Base-by-base conservation (phyloP, 2,329 filamentous ascomycete genomes). In the Colletotrichum orchidophilum region DNA sequence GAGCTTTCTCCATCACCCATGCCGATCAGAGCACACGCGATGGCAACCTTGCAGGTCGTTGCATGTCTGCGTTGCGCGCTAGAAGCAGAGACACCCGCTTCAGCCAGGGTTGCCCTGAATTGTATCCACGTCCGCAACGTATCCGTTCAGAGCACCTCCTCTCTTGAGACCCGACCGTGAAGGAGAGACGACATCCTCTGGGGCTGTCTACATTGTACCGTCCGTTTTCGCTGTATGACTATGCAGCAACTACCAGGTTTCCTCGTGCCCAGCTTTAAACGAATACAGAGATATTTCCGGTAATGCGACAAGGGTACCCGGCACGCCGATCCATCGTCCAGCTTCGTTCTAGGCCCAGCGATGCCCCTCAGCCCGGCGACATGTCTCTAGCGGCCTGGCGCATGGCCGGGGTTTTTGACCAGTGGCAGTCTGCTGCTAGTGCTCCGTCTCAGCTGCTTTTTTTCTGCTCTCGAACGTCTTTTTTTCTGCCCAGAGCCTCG, bases 251-350 rank as follows among this genome's bases (percentile, higher is more conserved):
- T 24, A 7, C 31, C 15, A 59, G 24, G 55, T 8, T 11, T 27
- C n/a, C 33, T 58, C 55, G 18, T 42, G 33, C 33, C 33, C 21
- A 54, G 21, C 27, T 18, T n/a, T 49, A 4, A 5, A 39, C 54
- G 21, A 13, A 39, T 26, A 58, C 33, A 39, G 54, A 61, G 21
- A 24, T 18, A 42, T n/a, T 13, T 35, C 29, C 8, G 12, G 29
- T 18, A 13, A 27, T 2, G 58, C 52, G 68, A 52, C 68, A 70
- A 61, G 67, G 67, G 63, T 60, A 58, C 67, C 63, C 29, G 39
- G 67, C 42, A 59, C 58, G 64, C 64, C 64, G 58, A 68, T 71
- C 68, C 63, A 55, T 61, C 67, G 11, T 54, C 55, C 67, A 62
- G 63, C 50, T 66, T 62, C 63, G 68, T 63, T 63, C 68, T 58